Conservation (phyloP, 345 rosid species). For the Limnanthes douglasii region DNA sequence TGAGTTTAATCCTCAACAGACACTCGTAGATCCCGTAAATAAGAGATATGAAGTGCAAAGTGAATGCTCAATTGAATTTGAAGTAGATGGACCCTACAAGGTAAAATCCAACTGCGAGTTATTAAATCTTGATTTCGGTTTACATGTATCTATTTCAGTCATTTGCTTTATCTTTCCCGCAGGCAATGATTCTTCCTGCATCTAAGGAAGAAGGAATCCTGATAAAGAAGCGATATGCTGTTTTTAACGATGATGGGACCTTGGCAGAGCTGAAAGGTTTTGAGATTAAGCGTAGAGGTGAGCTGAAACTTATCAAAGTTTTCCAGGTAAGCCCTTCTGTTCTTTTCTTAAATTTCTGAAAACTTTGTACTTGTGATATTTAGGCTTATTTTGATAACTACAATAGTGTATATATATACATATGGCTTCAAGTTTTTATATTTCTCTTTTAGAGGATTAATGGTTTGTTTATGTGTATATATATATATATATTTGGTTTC, state of each 20-base stretch:
- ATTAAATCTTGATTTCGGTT: constrained; percentile 7
- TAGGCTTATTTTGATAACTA: constrained; percentile 1
- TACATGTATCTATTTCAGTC: constrained; percentile 9
- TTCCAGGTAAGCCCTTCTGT: constrained; percentile 54
- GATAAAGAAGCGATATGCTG: constrained; percentile 96
- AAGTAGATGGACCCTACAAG: constrained; percentile 99
- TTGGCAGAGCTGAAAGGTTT: constrained; percentile 98
- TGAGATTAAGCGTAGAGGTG: constrained; percentile 99
- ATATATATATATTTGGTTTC: too few species aligned
- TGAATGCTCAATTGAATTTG: constrained; percentile 98
- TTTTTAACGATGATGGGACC: constrained; percentile 94
- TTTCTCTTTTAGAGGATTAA: neutral
- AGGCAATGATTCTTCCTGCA: constrained; percentile 99
- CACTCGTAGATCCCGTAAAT: constrained; percentile 58
- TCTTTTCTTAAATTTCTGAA: neutral
- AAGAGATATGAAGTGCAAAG: constrained; percentile 69
- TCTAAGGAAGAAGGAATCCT: constrained; percentile 97
- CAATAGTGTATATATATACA: too few species aligned
- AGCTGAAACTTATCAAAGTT: constrained; percentile 94
- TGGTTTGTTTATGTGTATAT: too few species aligned
- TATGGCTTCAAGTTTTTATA: neutral
- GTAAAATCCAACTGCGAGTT: constrained; percentile 20
- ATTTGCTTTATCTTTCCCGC: constrained; percentile 8
- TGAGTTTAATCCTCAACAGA: constrained; percentile 26
- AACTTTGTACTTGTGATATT: neutral